phyloP scores from a whole-genome alignment of 225 moss, liverwort and hornwort species.

The Marchantia paleacea region DNA sequence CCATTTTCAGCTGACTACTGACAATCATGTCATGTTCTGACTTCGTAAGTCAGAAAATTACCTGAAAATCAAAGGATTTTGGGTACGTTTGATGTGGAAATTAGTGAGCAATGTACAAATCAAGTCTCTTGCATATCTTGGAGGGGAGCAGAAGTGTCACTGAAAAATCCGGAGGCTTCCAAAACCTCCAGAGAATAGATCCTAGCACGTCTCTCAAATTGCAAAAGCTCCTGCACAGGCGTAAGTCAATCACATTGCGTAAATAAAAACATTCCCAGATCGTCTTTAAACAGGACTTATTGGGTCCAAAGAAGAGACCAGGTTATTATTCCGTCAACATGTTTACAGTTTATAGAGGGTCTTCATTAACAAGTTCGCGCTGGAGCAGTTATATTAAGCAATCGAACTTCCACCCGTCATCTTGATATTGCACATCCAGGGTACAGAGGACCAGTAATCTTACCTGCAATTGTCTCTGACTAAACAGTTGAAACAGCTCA shows the following conservation, averaged over 20 bases:
- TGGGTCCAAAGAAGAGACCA: background rate
- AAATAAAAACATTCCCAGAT: background rate
- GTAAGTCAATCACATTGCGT: background rate
- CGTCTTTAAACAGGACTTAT: background rate
- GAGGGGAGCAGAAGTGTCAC: background rate
- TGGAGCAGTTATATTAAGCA: no score
- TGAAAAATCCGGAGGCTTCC: conserved; percentile 5
- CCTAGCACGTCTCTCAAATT: conserved; percentile 42
- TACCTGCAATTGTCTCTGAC: conserved; percentile 86
- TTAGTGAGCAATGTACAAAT: background rate
- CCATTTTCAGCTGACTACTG: background rate
- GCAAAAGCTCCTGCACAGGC: conserved; percentile 38
- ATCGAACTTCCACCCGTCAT: background rate
- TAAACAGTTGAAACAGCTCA: conserved; percentile 76
- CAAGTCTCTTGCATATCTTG: background rate
- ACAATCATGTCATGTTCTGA: background rate
- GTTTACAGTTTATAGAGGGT: no score
- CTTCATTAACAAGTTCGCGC: no score
- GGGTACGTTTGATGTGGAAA: no score
- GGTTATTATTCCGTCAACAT: background rate
- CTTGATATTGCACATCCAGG: background rate
- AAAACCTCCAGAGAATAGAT: conserved; percentile 28
- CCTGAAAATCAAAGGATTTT: background rate
- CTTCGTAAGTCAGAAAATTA: background rate
- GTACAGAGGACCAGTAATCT: background rate